Evolutionary conservation across 2,329 filamentous ascomycete species (phyloP), one percentile per base, ranked within the genome.

Genomic region (Metarhizium humberi): DNA sequence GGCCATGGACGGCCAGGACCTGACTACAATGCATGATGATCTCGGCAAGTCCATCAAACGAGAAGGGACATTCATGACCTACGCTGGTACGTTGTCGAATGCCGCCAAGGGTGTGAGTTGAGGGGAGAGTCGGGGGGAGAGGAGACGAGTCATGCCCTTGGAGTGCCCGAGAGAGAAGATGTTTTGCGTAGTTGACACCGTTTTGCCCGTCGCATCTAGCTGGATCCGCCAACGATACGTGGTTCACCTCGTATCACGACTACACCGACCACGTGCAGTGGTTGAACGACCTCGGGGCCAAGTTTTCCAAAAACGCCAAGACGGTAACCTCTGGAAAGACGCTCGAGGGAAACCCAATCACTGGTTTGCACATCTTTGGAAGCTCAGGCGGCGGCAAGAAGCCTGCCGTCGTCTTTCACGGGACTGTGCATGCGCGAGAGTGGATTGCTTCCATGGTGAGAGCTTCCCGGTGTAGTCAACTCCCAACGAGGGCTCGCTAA

Each of bases 291-390:
- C 64, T 84, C 2, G 69, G 71, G 13, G 59, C 67, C 0, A 58
- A 66, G 1, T 75, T 77, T 57, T 66, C 76, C 6, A 58, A 59
- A 20, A 75, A 78, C 57, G 71, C 79, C 0, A 73, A 78, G 55
- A 65, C 80, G 16, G 71, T 82, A 36, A 72, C 68, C 4, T 69
- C 74, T 2, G 80, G 80, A 3, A 71, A 64, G 32, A 78, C 78
- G 0, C 65, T 71, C 36, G 64, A 78, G 53, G 76, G 76, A 2
- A 71, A 75, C 42, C 58, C 68, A 54, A 90, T 92, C 53, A 78
- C 80, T 8, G 88, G 85, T 0, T 69, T 84, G 48, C 80, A 82
- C 58, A 70, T 84, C 54, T 83, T 73, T 66, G 80, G 80, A 2
- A 69, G 62, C 53, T 63, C 62, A 1, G 72, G 72, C 1, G 71